A percentile compares a stretch with the other conserved stretches of the same genome.
phyloP scores from a whole-genome alignment of 441 rosid genomes.

The Hypseocharis bilobata region DNA sequence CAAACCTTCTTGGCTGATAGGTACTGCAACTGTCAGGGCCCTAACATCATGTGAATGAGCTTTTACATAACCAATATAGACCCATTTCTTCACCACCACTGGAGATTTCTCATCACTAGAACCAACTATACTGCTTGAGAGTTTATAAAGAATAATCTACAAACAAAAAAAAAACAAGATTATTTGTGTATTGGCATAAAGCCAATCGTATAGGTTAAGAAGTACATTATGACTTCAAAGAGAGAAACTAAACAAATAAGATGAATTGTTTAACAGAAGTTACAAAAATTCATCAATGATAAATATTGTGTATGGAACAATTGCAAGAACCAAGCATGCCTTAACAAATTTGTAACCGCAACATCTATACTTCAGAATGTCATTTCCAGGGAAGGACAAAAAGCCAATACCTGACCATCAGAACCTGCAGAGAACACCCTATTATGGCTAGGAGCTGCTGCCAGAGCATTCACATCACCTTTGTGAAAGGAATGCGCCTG shows the following conservation, averaged over 20 bases:
- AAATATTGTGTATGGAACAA: not conserved
- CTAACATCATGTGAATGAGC: slow-evolving; percentile 91
- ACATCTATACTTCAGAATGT: not conserved
- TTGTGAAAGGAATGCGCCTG: slow-evolving; percentile 74
- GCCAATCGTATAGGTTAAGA: not conserved
- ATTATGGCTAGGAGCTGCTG: slow-evolving; percentile 72
- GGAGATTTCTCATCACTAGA: slow-evolving; percentile 32
- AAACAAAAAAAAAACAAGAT: slow-evolving; percentile 16
- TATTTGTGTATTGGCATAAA: slow-evolving; percentile 15
- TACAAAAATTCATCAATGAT: not conserved
- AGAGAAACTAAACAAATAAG: too few species aligned
- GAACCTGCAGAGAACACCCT: slow-evolving; percentile 90
- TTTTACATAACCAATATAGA: slow-evolving; percentile 65
- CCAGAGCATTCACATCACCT: slow-evolving; percentile 84
- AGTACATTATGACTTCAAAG: too few species aligned
- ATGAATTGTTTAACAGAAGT: too few species aligned
- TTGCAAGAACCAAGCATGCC: not conserved
- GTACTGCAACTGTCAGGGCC: slow-evolving; percentile 76
- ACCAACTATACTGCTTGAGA: slow-evolving; percentile 35
- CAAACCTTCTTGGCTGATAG: slow-evolving; percentile 69
- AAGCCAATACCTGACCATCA: slow-evolving; percentile 69
- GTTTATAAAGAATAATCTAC: slow-evolving; percentile 75
- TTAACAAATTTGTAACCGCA: not conserved
- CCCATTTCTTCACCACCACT: slow-evolving; percentile 57
- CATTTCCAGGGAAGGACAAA: not conserved